Evolutionary conservation across 2,329 filamentous ascomycete species (phyloP).

Genomic region (Talaromyces albobiverticillius): DNA sequence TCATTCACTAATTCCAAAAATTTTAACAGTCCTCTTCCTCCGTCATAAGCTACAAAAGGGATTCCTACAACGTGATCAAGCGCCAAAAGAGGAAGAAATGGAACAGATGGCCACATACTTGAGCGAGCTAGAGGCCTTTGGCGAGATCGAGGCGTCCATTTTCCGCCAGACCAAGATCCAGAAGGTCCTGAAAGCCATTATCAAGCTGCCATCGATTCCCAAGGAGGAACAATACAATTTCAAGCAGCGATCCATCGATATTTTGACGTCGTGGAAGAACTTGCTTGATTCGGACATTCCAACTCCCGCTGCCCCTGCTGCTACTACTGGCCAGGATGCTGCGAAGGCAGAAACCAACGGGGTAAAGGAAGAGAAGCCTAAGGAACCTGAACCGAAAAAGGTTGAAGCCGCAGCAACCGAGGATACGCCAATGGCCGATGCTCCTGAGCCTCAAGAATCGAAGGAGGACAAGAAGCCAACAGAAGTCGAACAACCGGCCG

Average conservation of each 20-base stretch:
- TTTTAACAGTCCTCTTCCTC: constrained; percentile 71
- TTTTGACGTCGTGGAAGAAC: constrained; percentile 88
- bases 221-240: constrained; percentile 87
- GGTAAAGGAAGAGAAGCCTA: neutral
- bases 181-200: constrained; percentile 92
- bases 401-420: too few relatives aligned
- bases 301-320: constrained; percentile 39
- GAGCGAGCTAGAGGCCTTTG: constrained; percentile 73
- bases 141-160: constrained; percentile 81
- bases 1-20: constrained; percentile 18
- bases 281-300: constrained; percentile 63
- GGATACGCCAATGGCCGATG: constrained; percentile 9
- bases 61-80: constrained; percentile 77
- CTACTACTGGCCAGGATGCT: constrained; percentile 42
- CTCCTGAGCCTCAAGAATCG: constrained; percentile 18
- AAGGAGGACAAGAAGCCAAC: constrained; percentile 31
- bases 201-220: constrained; percentile 82
- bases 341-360: constrained; percentile 16
- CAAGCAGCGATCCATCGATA: constrained; percentile 73
- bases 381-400: constrained; percentile 3
- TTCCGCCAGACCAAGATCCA: constrained; percentile 95
- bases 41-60: constrained; percentile 94
- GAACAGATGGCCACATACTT: constrained; percentile 43
- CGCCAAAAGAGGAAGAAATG: constrained; percentile 73
- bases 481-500: constrained; percentile 22